Base-by-base conservation (phyloP, 768 basidiomycete species). In the Termitomyces sp. region DNA sequence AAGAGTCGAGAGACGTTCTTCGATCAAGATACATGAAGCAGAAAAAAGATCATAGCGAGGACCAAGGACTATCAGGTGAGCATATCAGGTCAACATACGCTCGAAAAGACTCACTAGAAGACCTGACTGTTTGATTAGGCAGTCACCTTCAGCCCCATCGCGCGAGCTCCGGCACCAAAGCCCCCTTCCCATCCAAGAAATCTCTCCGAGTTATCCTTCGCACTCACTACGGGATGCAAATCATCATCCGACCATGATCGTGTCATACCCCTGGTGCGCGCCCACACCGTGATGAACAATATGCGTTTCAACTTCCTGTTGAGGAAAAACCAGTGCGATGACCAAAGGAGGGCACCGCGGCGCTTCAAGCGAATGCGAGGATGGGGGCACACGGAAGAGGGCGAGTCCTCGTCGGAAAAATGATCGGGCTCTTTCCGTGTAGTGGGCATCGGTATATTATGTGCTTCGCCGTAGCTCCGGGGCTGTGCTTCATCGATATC, bases 261-360 rank as follows among this genome's bases (percentile, higher is more conserved):
- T 17, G 75, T 73, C 19, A 82, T 74, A 49, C 82, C 80, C 64
- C 79, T 81, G 33, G 87, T 86, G 44, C 88, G 82, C 7, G 94
- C 92, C 92, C 94, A 97, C 21, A 93, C 85, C 1, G 92, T 89
- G 57, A 97, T 81, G 73, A 96, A 98, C 54, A 98, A 72, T 64
- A 98, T 84, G 21, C 95, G 85, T 75, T 95, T 97, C 72, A 86
- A 75, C 75, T 93, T 95, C 65, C 88, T 82, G 77, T 94, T 96
- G 65, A 93, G 76, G 76, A 98, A 96, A 78, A 98, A 98, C 87
- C 93, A 96, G 69, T 96, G 92, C 11, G 91, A 92, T 35, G 91
- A 94, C 95, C 95, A 98, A 7, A 98, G 78, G 56, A 98, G 74
- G 4, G 92, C 88, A 17, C 92, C 91, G 19, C 83, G 79, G 60